phyloP scores from a whole-genome alignment of 2,329 filamentous ascomycete species.

The Penicillium sclerotigenum region DNA sequence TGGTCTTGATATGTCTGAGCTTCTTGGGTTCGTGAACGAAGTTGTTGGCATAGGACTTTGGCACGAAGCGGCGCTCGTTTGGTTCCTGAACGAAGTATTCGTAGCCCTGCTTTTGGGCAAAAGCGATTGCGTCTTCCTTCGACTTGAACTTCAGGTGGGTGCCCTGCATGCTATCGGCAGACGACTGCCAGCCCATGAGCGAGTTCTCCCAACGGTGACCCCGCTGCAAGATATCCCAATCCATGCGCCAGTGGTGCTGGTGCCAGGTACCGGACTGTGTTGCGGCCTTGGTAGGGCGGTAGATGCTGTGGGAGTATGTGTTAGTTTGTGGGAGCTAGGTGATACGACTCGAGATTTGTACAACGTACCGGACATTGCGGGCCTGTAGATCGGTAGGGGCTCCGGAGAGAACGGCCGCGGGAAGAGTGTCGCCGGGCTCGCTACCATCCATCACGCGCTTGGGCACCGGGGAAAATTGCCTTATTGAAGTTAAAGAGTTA shows the following conservation, averaged over 20 bases:
- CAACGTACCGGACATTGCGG: constrained; percentile 78
- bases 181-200: constrained; percentile 98
- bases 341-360: not conserved
- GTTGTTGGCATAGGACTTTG: constrained; percentile 97
- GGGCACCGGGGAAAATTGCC: constrained; percentile 86
- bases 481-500: constrained; percentile 42
- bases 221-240: constrained; percentile 91
- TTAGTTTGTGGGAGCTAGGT: constrained; percentile 11
- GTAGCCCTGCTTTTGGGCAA: constrained; percentile 98
- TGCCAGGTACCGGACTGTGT: constrained; percentile 93
- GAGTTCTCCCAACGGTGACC: constrained; percentile 98
- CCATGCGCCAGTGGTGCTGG: constrained; percentile 87
- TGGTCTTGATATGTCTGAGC: constrained; percentile 81
- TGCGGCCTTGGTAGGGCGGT: constrained; percentile 84
- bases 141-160: constrained; percentile 84
- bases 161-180: constrained; percentile 90
- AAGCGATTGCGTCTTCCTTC: constrained; percentile 91
- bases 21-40: constrained; percentile 82
- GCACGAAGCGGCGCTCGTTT: constrained; percentile 76
- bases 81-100: constrained; percentile 99
- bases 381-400: constrained; percentile 92
- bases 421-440: constrained; percentile 69
- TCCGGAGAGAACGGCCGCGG: constrained; percentile 84
- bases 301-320: constrained; percentile 64
- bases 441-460: constrained; percentile 87